A percentile compares a stretch with the other conserved stretches of the same genome.
Evolutionary conservation across 2,329 filamentous ascomycete species (phyloP).

Genomic region (Arthrobotrys sinensis): DNA sequence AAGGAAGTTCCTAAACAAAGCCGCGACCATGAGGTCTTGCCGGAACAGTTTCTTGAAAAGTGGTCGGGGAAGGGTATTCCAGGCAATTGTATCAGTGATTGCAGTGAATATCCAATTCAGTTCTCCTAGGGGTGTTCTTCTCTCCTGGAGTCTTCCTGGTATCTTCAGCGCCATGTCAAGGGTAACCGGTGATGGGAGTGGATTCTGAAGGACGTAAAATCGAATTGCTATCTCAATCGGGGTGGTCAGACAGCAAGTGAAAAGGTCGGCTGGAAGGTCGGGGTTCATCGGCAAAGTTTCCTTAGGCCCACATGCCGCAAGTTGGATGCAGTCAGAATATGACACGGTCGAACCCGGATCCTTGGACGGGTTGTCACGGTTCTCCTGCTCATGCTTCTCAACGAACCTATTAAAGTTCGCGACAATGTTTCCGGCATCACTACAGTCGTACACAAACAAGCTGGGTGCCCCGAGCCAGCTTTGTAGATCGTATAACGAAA

Average conservation of each 20-base stretch:
- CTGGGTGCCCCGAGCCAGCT: conserved; percentile 96
- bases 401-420: conserved; percentile 95
- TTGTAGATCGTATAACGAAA: conserved; percentile 94
- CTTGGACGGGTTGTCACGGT: conserved; percentile 80
- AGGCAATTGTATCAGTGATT: conserved; percentile 98
- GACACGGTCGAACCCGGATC: conserved; percentile 78
- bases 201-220: conserved; percentile 96
- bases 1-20: conserved; percentile 94
- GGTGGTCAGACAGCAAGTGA: conserved; percentile 94
- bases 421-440: conserved; percentile 94
- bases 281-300: conserved; percentile 97
- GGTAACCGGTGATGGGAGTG: conserved; percentile 77
- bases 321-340: conserved; percentile 89
- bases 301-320: conserved; percentile 90
- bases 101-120: conserved; percentile 99
- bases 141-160: conserved; percentile 90
- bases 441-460: conserved; percentile 98
- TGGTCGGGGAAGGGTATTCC: conserved; percentile 91
- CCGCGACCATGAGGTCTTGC: conserved; percentile 99
- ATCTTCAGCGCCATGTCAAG: conserved; percentile 89
- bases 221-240: conserved; percentile 97
- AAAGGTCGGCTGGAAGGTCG: conserved; percentile 90
- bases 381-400: conserved; percentile 93
- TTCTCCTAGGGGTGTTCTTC: conserved; percentile 92
- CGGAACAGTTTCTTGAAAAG: conserved; percentile 97